Percentiles rank a stretch among this genome's conserved stretches.
These are phyloP conservation scores for Oldenlandia corymbosa DNA, from an alignment of 257 asterid genomes.

Conservation along the genomic window DNA sequence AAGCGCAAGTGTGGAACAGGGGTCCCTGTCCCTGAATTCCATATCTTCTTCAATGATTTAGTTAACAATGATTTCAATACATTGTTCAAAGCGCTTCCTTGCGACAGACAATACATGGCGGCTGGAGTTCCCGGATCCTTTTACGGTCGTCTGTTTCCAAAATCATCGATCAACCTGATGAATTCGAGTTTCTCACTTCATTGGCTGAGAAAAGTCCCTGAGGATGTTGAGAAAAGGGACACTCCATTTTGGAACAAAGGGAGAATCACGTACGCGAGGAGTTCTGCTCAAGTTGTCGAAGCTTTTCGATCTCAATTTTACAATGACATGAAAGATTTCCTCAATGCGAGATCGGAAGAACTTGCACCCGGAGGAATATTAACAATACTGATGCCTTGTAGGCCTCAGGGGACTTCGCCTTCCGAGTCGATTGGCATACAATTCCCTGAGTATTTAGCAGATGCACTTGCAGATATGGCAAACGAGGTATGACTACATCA, in stretches of 20 bases:
- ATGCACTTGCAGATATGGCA: conserved; percentile 5
- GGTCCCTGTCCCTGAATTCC: neutral
- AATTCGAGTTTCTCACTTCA: conserved; percentile 3
- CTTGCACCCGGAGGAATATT: conserved; percentile 10
- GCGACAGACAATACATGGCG: conserved; percentile 2
- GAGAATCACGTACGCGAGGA: conserved; percentile 4
- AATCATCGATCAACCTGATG: neutral
- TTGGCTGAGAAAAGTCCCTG: conserved; percentile 8
- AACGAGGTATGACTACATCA: conserved; percentile 2
- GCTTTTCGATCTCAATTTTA: conserved; percentile 2
- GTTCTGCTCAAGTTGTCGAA: neutral
- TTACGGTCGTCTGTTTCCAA: conserved; percentile 3
- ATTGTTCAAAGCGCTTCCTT: neutral
- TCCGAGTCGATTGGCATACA: neutral
- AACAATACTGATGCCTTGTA: neutral
- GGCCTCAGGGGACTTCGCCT: conserved; percentile 3
- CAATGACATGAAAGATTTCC: neutral
- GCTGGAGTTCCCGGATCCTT: conserved; percentile 16
- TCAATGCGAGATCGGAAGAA: conserved; percentile 10
- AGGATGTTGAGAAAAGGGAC: neutral
- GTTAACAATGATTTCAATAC: conserved; percentile 9
- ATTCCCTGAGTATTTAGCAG: neutral
- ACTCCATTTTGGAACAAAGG: conserved; percentile 4
- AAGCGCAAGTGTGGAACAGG: conserved; percentile 19
- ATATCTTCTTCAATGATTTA: conserved; percentile 8